Percentiles rank a stretch among this genome's conserved stretches.
phyloP scores from a whole-genome alignment of 1,284 basidiomycete species.

The Ustilago sp. region DNA sequence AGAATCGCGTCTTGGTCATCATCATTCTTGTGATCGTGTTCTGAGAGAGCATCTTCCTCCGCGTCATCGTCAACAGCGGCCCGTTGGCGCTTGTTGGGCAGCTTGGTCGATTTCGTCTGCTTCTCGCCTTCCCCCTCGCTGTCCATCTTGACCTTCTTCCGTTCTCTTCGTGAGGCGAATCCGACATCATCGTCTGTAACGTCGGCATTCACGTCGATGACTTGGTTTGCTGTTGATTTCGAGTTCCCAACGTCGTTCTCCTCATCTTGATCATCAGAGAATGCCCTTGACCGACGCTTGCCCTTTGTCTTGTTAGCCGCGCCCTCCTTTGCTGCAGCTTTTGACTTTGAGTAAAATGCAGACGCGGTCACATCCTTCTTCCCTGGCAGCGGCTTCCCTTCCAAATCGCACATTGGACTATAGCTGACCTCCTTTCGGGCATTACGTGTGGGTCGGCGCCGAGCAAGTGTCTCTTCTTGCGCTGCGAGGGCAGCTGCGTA shows the following conservation, averaged over 20 bases:
- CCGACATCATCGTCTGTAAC: constrained; percentile 38
- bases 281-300: constrained; percentile 24
- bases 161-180: constrained; percentile 19
- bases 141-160: constrained; percentile 19
- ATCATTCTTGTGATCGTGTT: constrained; percentile 6
- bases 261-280: constrained; percentile 33
- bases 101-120: constrained; percentile 1
- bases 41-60: neutral
- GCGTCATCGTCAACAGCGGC: constrained; percentile 4
- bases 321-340: constrained; percentile 3
- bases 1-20: constrained; percentile 18
- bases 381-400: constrained; percentile 26
- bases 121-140: constrained; percentile 11
- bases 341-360: constrained; percentile 12
- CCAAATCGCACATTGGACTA: constrained; percentile 33
- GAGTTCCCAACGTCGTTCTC: neutral
- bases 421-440: constrained; percentile 40
- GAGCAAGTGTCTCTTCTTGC: constrained; percentile 35
- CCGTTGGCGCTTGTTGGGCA: neutral
- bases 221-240: neutral
- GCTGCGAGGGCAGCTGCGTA: constrained; percentile 38
- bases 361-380: constrained; percentile 14
- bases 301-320: constrained; percentile 7
- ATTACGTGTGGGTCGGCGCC: constrained; percentile 26
- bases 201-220: constrained; percentile 8